Evolutionary conservation across 768 basidiomycete species (phyloP).

Genomic region (Daedalea quercina): DNA sequence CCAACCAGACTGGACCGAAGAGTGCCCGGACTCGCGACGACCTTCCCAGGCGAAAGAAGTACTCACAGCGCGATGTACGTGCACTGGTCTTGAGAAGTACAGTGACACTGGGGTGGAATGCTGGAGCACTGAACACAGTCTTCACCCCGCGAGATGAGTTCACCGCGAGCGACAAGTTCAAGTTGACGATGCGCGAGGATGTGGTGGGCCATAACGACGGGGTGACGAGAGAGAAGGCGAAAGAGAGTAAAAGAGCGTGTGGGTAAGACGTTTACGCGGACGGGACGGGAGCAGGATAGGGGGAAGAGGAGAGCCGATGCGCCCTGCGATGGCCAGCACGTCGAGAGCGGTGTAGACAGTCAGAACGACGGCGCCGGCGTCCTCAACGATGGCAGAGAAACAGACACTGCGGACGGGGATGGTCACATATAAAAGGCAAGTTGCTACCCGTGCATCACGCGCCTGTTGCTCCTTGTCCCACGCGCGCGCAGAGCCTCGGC

Average conservation of each 20-base stretch:
- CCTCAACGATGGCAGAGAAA: conserved; percentile 1
- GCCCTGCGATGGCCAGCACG: conserved; percentile 26
- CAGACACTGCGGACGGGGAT: background rate
- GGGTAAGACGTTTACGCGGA: conserved; percentile 13
- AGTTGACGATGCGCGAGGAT: background rate
- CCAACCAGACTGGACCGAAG: too few relatives aligned
- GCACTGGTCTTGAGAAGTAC: conserved; percentile 51
- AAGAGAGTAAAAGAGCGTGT: conserved; percentile 18
- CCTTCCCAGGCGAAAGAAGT: conserved; percentile 6
- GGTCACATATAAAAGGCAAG: background rate
- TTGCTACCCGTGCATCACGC: background rate
- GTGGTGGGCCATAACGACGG: conserved; percentile 16
- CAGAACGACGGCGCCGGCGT: conserved; percentile 3
- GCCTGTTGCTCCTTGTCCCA: background rate
- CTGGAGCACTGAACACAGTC: conserved; percentile 46
- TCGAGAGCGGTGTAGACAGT: conserved; percentile 17
- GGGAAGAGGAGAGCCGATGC: conserved; percentile 9
- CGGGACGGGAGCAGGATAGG: background rate
- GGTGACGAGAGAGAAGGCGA: conserved; percentile 5
- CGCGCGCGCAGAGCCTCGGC: background rate
- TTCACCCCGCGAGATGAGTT: conserved; percentile 3
- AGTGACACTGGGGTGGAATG: conserved; percentile 43
- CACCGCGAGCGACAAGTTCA: background rate
- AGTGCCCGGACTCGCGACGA: background rate
- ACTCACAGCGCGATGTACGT: conserved; percentile 50